Evolutionary conservation across 2,329 filamentous ascomycete genomes (phyloP).

Genomic region (Fusarium buharicum): DNA sequence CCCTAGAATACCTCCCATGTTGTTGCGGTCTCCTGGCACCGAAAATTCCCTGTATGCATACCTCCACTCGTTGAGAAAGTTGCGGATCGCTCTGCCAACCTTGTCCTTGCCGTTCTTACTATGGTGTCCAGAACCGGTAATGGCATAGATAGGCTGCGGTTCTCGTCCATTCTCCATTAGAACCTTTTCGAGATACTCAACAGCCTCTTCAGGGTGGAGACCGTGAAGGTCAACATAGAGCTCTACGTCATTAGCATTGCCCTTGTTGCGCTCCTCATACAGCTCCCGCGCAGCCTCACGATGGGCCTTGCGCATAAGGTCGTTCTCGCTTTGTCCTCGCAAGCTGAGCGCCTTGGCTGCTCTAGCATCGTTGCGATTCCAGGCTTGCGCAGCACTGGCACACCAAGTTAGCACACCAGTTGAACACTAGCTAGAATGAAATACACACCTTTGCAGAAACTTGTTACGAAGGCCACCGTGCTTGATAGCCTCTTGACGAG

Average conservation of each 20-base stretch:
- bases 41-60: conserved; percentile 97
- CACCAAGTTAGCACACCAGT: conserved; percentile 7
- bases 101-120: conserved; percentile 99
- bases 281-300: conserved; percentile 90
- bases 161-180: conserved; percentile 83
- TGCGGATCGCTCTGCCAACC: conserved; percentile 91
- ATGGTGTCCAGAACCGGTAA: conserved; percentile 96
- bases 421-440: background rate
- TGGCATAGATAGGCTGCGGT: conserved; percentile 85
- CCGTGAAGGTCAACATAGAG: conserved; percentile 96
- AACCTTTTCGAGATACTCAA: conserved; percentile 90
- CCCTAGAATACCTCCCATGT: conserved; percentile 79
- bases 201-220: conserved; percentile 97
- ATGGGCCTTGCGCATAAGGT: conserved; percentile 96
- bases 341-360: conserved; percentile 95
- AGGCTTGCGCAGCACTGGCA: conserved; percentile 89
- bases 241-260: conserved; percentile 69
- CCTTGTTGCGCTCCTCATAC: conserved; percentile 92
- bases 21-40: conserved; percentile 89
- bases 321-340: conserved; percentile 95
- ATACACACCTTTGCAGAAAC: conserved; percentile 85
- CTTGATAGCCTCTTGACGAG: conserved; percentile 94
- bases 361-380: conserved; percentile 97
- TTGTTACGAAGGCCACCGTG: conserved; percentile 97
- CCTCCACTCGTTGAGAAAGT: conserved; percentile 93